These are phyloP conservation scores for Cephalotrichum gorgonifer DNA, from an alignment of 2,329 filamentous ascomycete species.

Conservation along the genomic window DNA sequence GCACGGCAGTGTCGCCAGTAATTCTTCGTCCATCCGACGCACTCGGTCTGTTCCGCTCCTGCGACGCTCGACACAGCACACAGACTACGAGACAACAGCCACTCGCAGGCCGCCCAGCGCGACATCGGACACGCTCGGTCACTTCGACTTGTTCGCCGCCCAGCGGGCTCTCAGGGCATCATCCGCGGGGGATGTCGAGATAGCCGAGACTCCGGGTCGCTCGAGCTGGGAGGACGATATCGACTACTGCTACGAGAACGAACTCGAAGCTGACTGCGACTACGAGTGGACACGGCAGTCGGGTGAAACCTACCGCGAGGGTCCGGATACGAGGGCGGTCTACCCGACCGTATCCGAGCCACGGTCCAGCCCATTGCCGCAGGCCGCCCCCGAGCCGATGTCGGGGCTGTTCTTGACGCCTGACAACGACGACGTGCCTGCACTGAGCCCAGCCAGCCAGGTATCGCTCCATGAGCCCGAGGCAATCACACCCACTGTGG, in stretches of 20 bases:
- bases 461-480: conserved; percentile 23
- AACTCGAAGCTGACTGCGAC: conserved; percentile 55
- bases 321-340: conserved; percentile 7
- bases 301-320: conserved; percentile 26
- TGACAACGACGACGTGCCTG: conserved; percentile 4
- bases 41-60: conserved; percentile 46
- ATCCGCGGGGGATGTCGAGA: conserved; percentile 15
- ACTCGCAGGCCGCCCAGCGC: conserved; percentile 29
- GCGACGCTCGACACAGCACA: conserved; percentile 26
- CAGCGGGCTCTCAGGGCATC: conserved; percentile 1
- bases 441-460: conserved; percentile 17
- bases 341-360: conserved; percentile 2
- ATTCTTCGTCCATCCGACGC: conserved; percentile 38
- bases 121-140: conserved; percentile 42
- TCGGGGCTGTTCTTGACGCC: conserved; percentile 1
- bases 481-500: conserved; percentile 31
- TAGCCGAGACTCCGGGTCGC: conserved; percentile 19
- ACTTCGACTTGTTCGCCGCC: conserved; percentile 25
- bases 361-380: not conserved
- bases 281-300: conserved; percentile 55
- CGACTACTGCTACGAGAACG: conserved; percentile 61
- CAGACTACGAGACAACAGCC: conserved; percentile 6
- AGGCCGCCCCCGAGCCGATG: conserved; percentile 1
- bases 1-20: conserved; percentile 35
- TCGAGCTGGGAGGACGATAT: conserved; percentile 60